Evolutionary conservation across 305 asterid genomes (phyloP).

Genomic region (Petunia hybrid): DNA sequence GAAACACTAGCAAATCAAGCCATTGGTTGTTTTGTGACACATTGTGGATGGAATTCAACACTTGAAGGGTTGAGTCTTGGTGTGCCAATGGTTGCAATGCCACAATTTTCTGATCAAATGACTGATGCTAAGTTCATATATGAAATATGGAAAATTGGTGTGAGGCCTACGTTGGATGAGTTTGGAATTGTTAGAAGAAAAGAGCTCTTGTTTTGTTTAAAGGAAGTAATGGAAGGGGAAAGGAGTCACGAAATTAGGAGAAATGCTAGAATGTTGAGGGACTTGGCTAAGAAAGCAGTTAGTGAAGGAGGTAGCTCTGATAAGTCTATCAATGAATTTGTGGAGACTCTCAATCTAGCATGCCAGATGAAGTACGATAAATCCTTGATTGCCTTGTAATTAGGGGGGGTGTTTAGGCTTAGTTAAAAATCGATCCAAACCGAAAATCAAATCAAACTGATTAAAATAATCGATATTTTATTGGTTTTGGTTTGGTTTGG

Average conservation of each 20-base stretch:
- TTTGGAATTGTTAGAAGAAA: constrained; percentile 59
- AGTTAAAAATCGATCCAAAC: too few relatives aligned
- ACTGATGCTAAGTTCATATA: constrained; percentile 67
- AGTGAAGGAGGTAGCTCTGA: constrained; percentile 72
- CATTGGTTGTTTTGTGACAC: constrained; percentile 68
- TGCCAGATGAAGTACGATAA: neutral
- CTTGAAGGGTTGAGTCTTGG: constrained; percentile 55
- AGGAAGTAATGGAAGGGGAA: constrained; percentile 60
- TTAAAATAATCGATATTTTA: too few relatives aligned
- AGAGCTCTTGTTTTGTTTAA: constrained; percentile 55
- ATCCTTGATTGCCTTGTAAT: neutral
- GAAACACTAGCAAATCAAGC: constrained; percentile 55
- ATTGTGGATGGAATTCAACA: constrained; percentile 76
- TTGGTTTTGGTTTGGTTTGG: too few relatives aligned
- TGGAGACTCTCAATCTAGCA: neutral
- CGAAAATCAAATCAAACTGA: too few relatives aligned
- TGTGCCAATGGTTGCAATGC: constrained; percentile 72
- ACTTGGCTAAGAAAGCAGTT: constrained; percentile 52
- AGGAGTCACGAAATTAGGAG: constrained; percentile 46
- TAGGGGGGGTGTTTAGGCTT: too few relatives aligned
- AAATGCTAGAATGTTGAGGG: constrained; percentile 56
- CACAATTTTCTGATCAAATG: constrained; percentile 74
- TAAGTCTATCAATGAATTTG: constrained; percentile 56
- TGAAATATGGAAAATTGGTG: constrained; percentile 68
- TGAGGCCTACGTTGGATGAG: constrained; percentile 67